Base-by-base conservation (phyloP, 352 stramenopile genomes). In the Phytophthora pisi region DNA sequence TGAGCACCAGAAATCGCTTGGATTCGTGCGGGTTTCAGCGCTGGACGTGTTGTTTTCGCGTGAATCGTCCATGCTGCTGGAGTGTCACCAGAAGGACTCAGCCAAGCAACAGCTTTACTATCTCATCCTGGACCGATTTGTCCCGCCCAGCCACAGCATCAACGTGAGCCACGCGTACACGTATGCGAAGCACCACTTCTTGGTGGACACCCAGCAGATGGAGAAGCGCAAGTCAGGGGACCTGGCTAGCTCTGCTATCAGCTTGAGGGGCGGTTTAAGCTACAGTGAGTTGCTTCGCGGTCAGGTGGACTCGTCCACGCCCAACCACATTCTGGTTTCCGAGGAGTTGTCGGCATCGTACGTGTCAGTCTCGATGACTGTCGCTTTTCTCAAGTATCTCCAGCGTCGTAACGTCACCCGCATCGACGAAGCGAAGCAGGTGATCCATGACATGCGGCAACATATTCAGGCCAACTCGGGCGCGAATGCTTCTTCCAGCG, bases 291-390 rank as follows among this genome's bases (percentile, higher is more conserved):
- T 91, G 78, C 64, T 91, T 31, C 83, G 82, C 18, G 74, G 85
- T 16, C 70, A 85, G 36, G 56, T 78, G 24, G 74, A 89, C 46
- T 84, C 82, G 0, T 65, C 67, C 5, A 81, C 84, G 10, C 74
- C 81, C 4, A 90, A 68, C 9, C 87, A 96, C 51, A 77, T 94
- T 28, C 85, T 94, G 26, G 81, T 96, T 24, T 84, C 88, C 4
- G 88, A 96, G 50, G 88, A 96, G 65, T 63, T 96, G 20, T 95
- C 85, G 26, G 73, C 82, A 1, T 93, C 85, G 15, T 93, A 92
- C 58, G 89, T 87, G 16, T 93, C 85, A 1, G 77, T 96, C n/a
- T 93, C 85, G 9, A 86, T 96, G 51, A 84, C 82, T 7, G 75
- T 89, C n/a, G 87, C 86, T 57, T 94, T 90, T 64, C 68, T 96